phyloP scores from a whole-genome alignment of 2,329 filamentous ascomycete genomes.

The Juglanconis juglandina region DNA sequence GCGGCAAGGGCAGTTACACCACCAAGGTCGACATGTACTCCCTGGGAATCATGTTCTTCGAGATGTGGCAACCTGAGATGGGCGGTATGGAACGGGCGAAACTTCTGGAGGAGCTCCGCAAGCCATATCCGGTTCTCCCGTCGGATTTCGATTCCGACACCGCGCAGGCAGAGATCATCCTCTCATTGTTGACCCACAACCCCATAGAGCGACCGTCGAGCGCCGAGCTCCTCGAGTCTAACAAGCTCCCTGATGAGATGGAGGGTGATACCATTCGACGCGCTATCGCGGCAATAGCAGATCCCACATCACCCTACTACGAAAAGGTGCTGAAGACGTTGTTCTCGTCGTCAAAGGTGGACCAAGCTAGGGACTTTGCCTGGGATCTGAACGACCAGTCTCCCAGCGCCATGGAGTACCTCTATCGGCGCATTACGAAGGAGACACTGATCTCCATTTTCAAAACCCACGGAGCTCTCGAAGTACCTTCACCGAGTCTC shows the following conservation, averaged over 20 bases:
- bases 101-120: constrained; percentile 65
- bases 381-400: constrained; percentile 67
- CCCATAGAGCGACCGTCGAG: constrained; percentile 81
- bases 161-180: constrained; percentile 74
- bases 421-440: constrained; percentile 72
- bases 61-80: constrained; percentile 78
- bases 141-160: constrained; percentile 68
- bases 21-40: constrained; percentile 99
- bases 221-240: constrained; percentile 76
- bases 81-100: constrained; percentile 61
- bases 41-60: constrained; percentile 94
- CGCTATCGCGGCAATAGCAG: constrained; percentile 74
- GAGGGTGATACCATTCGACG: constrained; percentile 88
- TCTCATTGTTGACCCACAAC: constrained; percentile 75
- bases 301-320: constrained; percentile 83
- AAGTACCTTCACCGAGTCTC: constrained; percentile 69
- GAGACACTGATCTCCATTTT: constrained; percentile 75
- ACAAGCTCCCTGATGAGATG: constrained; percentile 84
- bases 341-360: constrained; percentile 67
- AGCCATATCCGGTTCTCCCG: constrained; percentile 67
- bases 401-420: constrained; percentile 55
- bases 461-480: constrained; percentile 82
- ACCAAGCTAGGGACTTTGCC: constrained; percentile 75
- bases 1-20: constrained; percentile 73
- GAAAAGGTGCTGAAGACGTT: constrained; percentile 83